Percentiles rank a stretch among this genome's conserved stretches.
These are phyloP conservation scores for Heterobasidion annosum DNA, from an alignment of 1,284 basidiomycete species.

Conservation along the genomic window DNA sequence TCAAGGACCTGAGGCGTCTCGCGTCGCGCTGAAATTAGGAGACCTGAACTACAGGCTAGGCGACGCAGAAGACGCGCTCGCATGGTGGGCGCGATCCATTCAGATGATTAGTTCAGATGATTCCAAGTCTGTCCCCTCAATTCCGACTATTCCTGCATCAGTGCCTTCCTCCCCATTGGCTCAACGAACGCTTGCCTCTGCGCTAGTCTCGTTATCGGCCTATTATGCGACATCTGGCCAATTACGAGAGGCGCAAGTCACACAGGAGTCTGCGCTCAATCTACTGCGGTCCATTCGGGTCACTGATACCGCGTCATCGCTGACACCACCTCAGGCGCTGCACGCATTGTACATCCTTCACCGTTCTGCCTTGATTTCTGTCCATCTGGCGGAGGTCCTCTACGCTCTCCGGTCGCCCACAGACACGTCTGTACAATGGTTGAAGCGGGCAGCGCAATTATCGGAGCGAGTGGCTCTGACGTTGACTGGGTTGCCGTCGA, in stretches of 20 bases:
- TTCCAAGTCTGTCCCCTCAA: slow-evolving; percentile 3
- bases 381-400: slow-evolving; percentile 71
- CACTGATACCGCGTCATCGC: slow-evolving; percentile 31
- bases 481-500: slow-evolving; percentile 36
- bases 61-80: slow-evolving; percentile 40
- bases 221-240: slow-evolving; percentile 59
- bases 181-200: slow-evolving; percentile 58
- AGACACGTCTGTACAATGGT: slow-evolving; percentile 42
- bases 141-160: slow-evolving; percentile 26
- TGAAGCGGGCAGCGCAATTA: slow-evolving; percentile 51
- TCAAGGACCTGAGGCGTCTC: slow-evolving; percentile 37
- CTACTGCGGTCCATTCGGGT: slow-evolving; percentile 58
- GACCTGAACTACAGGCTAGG: slow-evolving; percentile 51
- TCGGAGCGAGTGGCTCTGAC: slow-evolving; percentile 57
- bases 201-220: slow-evolving; percentile 65
- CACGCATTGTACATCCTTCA: slow-evolving; percentile 66
- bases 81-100: slow-evolving; percentile 61
- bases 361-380: slow-evolving; percentile 60
- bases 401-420: slow-evolving; percentile 43
- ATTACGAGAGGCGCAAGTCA: slow-evolving; percentile 54
- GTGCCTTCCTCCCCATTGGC: slow-evolving; percentile 52
- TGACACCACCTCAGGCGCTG: slow-evolving; percentile 48
- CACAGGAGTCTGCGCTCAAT: slow-evolving; percentile 60
- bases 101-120: slow-evolving; percentile 26
- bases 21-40: slow-evolving; percentile 56